Base-by-base conservation (phyloP, 208 protist genomes). In the Trypanosoma caninum region DNA sequence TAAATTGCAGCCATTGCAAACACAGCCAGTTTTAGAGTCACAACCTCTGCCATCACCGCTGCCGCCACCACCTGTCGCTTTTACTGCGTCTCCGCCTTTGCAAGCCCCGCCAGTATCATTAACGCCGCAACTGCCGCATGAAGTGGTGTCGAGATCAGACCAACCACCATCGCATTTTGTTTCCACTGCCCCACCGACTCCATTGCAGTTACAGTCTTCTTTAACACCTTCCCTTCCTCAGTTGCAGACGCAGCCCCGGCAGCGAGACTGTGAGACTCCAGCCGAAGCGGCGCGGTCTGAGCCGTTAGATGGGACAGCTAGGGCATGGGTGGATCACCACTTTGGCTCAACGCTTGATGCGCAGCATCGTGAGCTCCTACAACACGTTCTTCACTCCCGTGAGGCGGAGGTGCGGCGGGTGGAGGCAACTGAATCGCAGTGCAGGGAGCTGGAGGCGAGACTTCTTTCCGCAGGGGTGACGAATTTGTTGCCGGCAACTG, bases 341-440 rank as follows among this genome's bases (percentile, higher is more conserved):
- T 65, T 65, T 57, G 55, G 51, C 5, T 22, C 52, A 14, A 55
- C 61, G 16, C 30, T 65, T 18, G 71, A 77, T 47, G 46, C 71
- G 18, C 65, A 65, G 37, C 69, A 69, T 30, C 64, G 57, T 28
- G 59, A 53, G 11, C 51, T 71, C 22, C 25, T 71, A 37, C 56
- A 71, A 10, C 65, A 71, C 28, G 65, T 71, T 13, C 42, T 71
- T 23, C 65, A 64, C 28, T 71, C 65, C 11, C 54, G 65, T 37
- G 65, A 71, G 48, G 65, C 65, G 16, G 65, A 73, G 34, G 13
- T 69, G 20, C 55, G 50, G 37, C 69, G 65, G 37, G 65, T 44
- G 23, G 52, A 34, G 7, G 67, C 52, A 14, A 52, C 59, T 1
- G 67, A 73, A 59, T 57, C 63, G 18, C 62, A 76, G 38, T 69